Percentiles rank a stretch among this genome's conserved stretches.
Evolutionary conservation across 805 yeast species (phyloP).

Genomic region (Candida taoyuanica): DNA sequence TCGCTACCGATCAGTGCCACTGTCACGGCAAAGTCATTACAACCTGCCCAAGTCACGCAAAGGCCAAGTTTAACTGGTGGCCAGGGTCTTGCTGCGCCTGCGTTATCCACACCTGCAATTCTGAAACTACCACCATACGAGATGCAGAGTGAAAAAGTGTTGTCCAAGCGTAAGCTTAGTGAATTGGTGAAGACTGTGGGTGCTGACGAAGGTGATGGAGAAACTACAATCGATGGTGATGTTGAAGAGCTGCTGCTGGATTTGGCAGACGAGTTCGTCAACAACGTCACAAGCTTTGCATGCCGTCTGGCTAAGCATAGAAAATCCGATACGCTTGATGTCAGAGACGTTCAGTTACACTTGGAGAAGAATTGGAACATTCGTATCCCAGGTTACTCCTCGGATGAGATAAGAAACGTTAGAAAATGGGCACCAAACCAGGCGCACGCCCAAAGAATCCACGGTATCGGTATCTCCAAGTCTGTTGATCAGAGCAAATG

Average conservation of each 20-base stretch:
- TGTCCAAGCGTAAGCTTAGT: conserved; percentile 83
- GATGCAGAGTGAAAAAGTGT: conserved; percentile 72
- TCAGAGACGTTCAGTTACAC: conserved; percentile 86
- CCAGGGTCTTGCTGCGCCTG: conserved; percentile 63
- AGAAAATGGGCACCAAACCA: conserved; percentile 67
- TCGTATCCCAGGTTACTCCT: conserved; percentile 86
- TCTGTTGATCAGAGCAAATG: conserved; percentile 39
- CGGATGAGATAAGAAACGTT: conserved; percentile 81
- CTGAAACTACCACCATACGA: conserved; percentile 79
- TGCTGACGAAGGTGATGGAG: conserved; percentile 86
- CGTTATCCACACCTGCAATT: conserved; percentile 71
- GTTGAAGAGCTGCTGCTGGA: conserved; percentile 89
- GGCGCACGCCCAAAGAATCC: conserved; percentile 59
- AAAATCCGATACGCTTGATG: conserved; percentile 80
- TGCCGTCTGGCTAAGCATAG: conserved; percentile 94
- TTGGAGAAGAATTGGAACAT: conserved; percentile 93
- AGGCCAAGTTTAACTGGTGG: conserved; percentile 88
- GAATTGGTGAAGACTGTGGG: conserved; percentile 83
- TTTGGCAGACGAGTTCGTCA: conserved; percentile 92
- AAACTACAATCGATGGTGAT: conserved; percentile 88
- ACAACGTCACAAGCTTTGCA: conserved; percentile 87
- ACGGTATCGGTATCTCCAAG: conserved; percentile 59
- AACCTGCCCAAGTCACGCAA: conserved; percentile 60
- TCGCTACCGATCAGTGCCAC: conserved; percentile 69
- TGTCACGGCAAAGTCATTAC: conserved; percentile 60